Conservation (phyloP, 2,329 filamentous ascomycete species). For the Colletotrichum gigasporum region DNA sequence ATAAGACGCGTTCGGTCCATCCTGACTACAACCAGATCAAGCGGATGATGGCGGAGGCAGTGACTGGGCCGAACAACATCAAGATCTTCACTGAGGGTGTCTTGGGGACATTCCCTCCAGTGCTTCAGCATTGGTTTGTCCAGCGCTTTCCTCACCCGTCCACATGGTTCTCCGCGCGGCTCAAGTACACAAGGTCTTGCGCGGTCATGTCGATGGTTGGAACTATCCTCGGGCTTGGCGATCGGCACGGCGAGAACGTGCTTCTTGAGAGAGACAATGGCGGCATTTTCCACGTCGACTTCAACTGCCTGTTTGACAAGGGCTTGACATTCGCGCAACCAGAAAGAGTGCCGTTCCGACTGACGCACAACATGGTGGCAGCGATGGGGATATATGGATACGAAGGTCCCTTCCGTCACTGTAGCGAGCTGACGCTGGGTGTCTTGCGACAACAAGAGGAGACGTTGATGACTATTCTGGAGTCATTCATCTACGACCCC, state of each 20-base stretch:
- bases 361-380: slow-evolving; percentile 98
- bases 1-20: slow-evolving; percentile 77
- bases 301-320: slow-evolving; percentile 99
- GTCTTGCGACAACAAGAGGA: slow-evolving; percentile 92
- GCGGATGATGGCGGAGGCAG: slow-evolving; percentile 70
- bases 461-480: slow-evolving; percentile 95
- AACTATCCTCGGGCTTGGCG: slow-evolving; percentile 90
- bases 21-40: slow-evolving; percentile 76
- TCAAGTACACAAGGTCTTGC: slow-evolving; percentile 91
- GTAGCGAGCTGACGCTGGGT: slow-evolving; percentile 86
- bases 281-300: slow-evolving; percentile 96
- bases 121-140: slow-evolving; percentile 94
- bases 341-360: slow-evolving; percentile 92
- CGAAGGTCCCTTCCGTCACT: slow-evolving; percentile 91
- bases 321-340: slow-evolving; percentile 95
- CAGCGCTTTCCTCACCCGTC: slow-evolving; percentile 94
- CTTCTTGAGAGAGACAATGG: slow-evolving; percentile 93
- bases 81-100: slow-evolving; percentile 76
- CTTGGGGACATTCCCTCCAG: slow-evolving; percentile 76
- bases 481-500: slow-evolving; percentile 96
- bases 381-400: slow-evolving; percentile 96
- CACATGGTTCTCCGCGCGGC: slow-evolving; percentile 87
- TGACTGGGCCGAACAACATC: slow-evolving; percentile 66
- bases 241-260: slow-evolving; percentile 97
- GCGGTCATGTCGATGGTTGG: slow-evolving; percentile 99